phyloP scores from a whole-genome alignment of 2,329 filamentous ascomycete species.

The Neonectria punicea region DNA sequence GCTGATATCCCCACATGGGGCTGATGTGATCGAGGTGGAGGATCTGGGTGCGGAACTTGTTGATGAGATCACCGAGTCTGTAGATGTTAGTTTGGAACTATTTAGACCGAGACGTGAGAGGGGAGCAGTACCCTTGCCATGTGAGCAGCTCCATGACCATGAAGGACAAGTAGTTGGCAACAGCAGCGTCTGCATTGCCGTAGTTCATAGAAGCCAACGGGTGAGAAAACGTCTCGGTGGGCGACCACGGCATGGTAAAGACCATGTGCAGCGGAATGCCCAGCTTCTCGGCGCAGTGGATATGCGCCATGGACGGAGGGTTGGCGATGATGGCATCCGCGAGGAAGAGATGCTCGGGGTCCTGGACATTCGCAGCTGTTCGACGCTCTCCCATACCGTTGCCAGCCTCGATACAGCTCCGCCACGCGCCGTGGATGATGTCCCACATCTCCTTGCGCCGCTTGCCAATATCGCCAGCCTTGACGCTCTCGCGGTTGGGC shows the following conservation, averaged over 20 bases:
- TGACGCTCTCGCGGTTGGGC: constrained; percentile 49
- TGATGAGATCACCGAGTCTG: constrained; percentile 75
- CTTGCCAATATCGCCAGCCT: constrained; percentile 50
- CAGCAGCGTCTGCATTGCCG: constrained; percentile 35
- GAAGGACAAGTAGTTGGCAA: constrained; percentile 40
- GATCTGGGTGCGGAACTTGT: constrained; percentile 71
- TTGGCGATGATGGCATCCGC: constrained; percentile 66
- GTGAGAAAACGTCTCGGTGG: constrained; percentile 57
- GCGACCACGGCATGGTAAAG: constrained; percentile 77
- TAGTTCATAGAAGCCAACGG: constrained; percentile 52
- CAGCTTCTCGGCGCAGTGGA: constrained; percentile 62
- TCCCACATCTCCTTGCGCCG: constrained; percentile 50
- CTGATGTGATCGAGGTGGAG: constrained; percentile 73
- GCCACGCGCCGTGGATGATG: constrained; percentile 52
- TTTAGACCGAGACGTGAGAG: neutral
- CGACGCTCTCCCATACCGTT: constrained; percentile 44
- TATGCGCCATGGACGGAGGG: constrained; percentile 62
- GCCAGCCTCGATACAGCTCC: constrained; percentile 51
- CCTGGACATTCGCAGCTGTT: constrained; percentile 41
- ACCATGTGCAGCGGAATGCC: constrained; percentile 62
- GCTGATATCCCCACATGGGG: constrained; percentile 72
- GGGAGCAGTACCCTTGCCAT: constrained; percentile 68
- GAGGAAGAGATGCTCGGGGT: constrained; percentile 55
- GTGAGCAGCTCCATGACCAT: constrained; percentile 75
- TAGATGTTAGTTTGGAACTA: neutral